Conservation (phyloP, 2,329 filamentous ascomycete genomes). For the Colletotrichum sp. region DNA sequence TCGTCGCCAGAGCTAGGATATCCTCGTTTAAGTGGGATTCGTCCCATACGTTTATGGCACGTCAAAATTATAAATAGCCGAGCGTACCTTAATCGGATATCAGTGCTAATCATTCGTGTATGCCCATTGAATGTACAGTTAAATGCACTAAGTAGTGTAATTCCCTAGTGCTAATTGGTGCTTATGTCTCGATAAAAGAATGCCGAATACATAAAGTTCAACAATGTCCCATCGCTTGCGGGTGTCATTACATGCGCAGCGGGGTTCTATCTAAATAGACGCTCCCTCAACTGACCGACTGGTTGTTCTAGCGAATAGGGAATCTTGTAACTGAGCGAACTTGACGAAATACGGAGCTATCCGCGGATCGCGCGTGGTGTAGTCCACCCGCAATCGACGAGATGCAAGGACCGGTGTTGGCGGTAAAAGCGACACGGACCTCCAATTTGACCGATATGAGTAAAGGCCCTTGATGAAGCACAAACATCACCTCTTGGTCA, state of each 20-base stretch:
- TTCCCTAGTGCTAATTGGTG: background rate
- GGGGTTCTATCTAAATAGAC: background rate
- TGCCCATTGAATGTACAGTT: background rate
- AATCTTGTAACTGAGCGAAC: background rate
- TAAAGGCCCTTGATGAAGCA: background rate
- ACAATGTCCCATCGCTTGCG: background rate
- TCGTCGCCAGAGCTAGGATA: background rate
- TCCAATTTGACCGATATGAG: background rate
- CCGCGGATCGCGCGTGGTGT: background rate
- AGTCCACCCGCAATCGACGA: background rate
- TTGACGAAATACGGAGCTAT: background rate
- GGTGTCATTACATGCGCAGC: background rate
- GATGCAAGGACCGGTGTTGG: background rate
- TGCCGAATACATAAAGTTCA: background rate
- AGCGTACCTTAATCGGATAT: background rate
- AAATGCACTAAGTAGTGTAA: background rate
- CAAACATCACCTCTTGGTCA: background rate
- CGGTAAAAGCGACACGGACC: background rate
- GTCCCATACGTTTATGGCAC: background rate
- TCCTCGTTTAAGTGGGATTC: background rate
- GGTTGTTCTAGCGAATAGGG: background rate
- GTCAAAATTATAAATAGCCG: background rate
- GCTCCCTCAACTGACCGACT: background rate
- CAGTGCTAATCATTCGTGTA: background rate
- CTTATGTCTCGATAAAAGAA: background rate